phyloP scores from a whole-genome alignment of 148 eudicot species.

The Arctostaphylos glauca region DNA sequence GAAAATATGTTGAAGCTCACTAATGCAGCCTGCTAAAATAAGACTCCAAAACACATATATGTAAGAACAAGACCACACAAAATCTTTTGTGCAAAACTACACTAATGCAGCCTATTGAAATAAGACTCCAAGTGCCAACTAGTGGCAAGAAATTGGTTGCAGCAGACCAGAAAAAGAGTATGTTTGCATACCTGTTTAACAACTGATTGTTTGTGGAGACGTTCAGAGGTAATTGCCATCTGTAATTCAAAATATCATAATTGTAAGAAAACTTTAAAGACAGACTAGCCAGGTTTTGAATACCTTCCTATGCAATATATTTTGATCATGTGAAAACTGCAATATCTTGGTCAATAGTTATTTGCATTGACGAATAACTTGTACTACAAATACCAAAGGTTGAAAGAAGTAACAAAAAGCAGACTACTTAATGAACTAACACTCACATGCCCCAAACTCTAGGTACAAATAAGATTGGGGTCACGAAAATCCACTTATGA shows the following conservation, averaged over 20 bases:
- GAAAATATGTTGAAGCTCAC: too few species aligned
- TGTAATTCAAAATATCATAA: slow-evolving; percentile 36
- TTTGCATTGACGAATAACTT: not conserved
- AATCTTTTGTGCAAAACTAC: too few species aligned
- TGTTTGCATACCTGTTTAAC: slow-evolving; percentile 84
- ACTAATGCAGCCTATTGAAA: too few species aligned
- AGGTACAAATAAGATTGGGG: slow-evolving; percentile 84
- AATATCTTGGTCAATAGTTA: not conserved
- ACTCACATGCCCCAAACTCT: slow-evolving; percentile 86
- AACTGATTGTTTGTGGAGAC: slow-evolving; percentile 85
- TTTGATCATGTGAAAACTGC: not conserved
- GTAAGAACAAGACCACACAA: too few species aligned
- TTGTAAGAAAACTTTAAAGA: not conserved
- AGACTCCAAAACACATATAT: too few species aligned
- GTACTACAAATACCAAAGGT: not conserved
- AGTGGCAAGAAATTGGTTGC: too few species aligned
- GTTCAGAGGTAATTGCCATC: slow-evolving; percentile 96
- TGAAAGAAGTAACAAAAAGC: slow-evolving; percentile 1
- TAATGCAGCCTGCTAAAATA: too few species aligned
- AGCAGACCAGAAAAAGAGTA: too few species aligned
- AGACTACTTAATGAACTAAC: not conserved
- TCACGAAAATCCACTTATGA: slow-evolving; percentile 17
- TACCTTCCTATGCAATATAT: not conserved
- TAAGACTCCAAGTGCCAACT: too few species aligned
- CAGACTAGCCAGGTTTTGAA: not conserved